These are phyloP conservation scores for Acer negundo DNA, from an alignment of 345 rosid genomes.

Conservation along the genomic window DNA sequence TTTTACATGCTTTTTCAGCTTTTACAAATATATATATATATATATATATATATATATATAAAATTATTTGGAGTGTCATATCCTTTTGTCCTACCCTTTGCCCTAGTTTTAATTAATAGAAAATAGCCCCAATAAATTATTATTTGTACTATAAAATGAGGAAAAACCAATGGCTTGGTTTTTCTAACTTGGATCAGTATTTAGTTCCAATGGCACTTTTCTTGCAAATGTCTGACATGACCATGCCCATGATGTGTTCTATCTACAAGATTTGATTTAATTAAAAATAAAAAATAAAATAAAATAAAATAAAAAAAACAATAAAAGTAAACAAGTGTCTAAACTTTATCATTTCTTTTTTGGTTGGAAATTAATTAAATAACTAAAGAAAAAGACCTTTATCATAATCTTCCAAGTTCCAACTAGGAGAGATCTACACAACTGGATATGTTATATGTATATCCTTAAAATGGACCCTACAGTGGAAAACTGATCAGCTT, in stretches of 20 bases:
- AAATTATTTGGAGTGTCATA: background rate
- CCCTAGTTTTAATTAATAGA: background rate
- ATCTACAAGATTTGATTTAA: background rate
- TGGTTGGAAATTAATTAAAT: background rate
- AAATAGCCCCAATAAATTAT: background rate
- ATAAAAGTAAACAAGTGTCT: background rate
- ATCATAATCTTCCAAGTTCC: background rate
- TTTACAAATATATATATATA: background rate
- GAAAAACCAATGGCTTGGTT: too few species aligned
- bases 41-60: too few species aligned
- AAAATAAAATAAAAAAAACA: background rate
- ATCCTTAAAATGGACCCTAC: conserved; percentile 25
- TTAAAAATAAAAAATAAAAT: background rate
- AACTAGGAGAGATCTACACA: conserved; percentile 10
- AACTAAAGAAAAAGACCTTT: background rate
- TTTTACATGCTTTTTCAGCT: background rate
- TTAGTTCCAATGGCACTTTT: background rate
- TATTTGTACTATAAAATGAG: too few species aligned
- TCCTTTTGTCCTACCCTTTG: background rate
- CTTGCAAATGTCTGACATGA: background rate
- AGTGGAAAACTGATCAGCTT: conserved; percentile 19
- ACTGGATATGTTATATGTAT: conserved; percentile 8
- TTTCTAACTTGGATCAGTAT: too few species aligned
- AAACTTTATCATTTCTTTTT: too few species aligned
- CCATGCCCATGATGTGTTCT: background rate